These are phyloP conservation scores for Trichoderma gamsii DNA, from an alignment of 495 filamentous ascomycete species.

Conservation along the genomic window DNA sequence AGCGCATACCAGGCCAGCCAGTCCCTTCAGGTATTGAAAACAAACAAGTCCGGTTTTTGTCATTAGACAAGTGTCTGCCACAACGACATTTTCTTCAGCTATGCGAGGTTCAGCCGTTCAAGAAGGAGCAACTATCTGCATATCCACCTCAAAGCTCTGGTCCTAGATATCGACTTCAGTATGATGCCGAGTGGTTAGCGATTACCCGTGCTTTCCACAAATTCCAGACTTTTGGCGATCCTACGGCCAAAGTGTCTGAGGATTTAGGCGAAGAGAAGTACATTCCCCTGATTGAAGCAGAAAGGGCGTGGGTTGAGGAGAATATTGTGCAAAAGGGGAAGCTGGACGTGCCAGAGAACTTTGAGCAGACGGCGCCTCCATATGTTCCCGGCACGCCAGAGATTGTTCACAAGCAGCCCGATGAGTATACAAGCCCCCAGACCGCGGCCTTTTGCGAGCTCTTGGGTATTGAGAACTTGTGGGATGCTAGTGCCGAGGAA, in stretches of 20 bases:
- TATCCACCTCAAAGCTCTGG: slow-evolving; percentile 21
- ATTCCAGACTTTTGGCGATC: slow-evolving; percentile 54
- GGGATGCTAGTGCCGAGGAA: slow-evolving; percentile 65
- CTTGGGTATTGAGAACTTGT: slow-evolving; percentile 69
- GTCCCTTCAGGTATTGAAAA: slow-evolving; percentile 57
- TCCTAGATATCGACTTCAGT: slow-evolving; percentile 51
- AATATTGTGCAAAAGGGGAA: slow-evolving; percentile 55
- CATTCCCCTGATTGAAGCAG: slow-evolving; percentile 51
- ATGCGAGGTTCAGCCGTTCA: slow-evolving; percentile 47
- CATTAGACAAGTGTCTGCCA: slow-evolving; percentile 81
- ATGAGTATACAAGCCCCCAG: slow-evolving; percentile 78
- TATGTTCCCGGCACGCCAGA: slow-evolving; percentile 45
- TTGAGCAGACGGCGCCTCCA: slow-evolving; percentile 65
- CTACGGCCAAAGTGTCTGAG: slow-evolving; percentile 35
- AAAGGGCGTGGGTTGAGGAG: slow-evolving; percentile 69
- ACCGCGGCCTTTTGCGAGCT: slow-evolving; percentile 71
- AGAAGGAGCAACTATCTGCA: slow-evolving; percentile 18
- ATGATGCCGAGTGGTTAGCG: slow-evolving; percentile 92
- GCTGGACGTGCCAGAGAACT: slow-evolving; percentile 67
- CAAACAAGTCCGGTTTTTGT: slow-evolving; percentile 73
- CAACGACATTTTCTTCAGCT: slow-evolving; percentile 77
- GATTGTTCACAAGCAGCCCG: slow-evolving; percentile 43
- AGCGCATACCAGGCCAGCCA: slow-evolving; percentile 38
- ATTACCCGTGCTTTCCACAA: slow-evolving; percentile 76
- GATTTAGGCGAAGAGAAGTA: slow-evolving; percentile 64